Conservation (phyloP, 192 early-diverging fungal species). For the Coemansia umbellata region DNA sequence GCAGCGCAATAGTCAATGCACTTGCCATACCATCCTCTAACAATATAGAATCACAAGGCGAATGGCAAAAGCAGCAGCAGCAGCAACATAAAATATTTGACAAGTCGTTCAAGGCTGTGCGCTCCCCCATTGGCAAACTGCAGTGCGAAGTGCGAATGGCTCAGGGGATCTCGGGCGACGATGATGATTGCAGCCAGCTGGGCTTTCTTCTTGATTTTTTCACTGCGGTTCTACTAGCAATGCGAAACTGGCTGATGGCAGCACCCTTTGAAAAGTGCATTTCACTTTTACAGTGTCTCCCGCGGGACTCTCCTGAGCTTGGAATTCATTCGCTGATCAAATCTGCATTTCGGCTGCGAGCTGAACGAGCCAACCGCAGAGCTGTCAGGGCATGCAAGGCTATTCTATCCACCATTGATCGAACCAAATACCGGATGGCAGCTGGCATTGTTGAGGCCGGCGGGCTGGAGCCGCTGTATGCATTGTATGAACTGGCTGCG, state of each 20-base stretch:
- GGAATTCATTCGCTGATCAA: conserved; percentile 6
- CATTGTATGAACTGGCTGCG: background rate
- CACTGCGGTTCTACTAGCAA: conserved; percentile 67
- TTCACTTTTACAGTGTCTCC: conserved; percentile 53
- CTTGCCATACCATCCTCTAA: background rate
- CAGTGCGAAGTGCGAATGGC: conserved; percentile 16
- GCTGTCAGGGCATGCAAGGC: conserved; percentile 8
- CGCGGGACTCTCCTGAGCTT: conserved; percentile 40
- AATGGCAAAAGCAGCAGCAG: no score
- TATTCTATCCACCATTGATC: conserved; percentile 4
- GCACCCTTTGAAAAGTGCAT: conserved; percentile 56
- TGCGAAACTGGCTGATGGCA: conserved; percentile 54
- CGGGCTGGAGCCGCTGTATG: background rate
- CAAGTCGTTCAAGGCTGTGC: conserved; percentile 2
- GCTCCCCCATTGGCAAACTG: conserved; percentile 21
- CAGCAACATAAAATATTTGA: no score
- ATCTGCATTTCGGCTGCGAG: background rate
- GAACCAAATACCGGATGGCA: background rate
- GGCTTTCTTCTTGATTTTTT: conserved; percentile 74
- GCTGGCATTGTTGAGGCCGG: background rate
- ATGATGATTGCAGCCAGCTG: conserved; percentile 30
- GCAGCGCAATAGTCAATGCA: background rate
- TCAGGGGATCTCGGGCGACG: conserved; percentile 26
- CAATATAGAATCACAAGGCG: no score
- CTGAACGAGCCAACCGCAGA: background rate